Evolutionary conservation across 2,329 filamentous ascomycete species (phyloP), one percentile per base, ranked within the genome.

Genomic region (Xylaria sp.): DNA sequence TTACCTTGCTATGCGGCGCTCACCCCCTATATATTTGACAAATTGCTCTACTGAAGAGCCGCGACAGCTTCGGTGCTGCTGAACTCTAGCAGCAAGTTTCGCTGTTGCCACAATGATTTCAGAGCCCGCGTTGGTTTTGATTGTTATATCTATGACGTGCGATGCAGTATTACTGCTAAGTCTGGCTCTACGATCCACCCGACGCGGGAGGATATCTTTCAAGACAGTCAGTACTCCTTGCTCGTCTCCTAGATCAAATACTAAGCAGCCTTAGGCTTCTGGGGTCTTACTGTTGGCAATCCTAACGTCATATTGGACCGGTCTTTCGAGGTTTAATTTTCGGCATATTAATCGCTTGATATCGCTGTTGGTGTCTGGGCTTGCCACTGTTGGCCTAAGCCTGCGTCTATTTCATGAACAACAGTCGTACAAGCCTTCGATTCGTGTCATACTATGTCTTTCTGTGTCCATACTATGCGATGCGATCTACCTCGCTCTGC

Each of bases 381-480:
- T 64, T 25, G 55, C 60, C 13, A n/a, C 39, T 10, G 15, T 55
- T 2, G 56, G 59, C 7, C 25, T 64, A 4, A 48, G 48, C 18
- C 7, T 31, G 10, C 9, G 54, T 20, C 51, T 67, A 10, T 60
- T 51, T 13, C 20, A 31, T 1, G 46, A 58, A 59, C 13, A 28
- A 23, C 31, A 15, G 10, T 56, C 44, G 10, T 23, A 18, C 8
- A 48, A 25, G 28, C 3, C 54, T 46, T 78, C 75, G 1, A 61
- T 71, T 31, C 63, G 74, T 3, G 69, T 67, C 15, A 59, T 68
- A 3, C 18, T 77, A 1, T 78, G 78, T 62, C 69, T 79, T 12
- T 31, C 73, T 18, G 67, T 63, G 13, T 74, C 66, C 23, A 41
- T 75, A 2, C 20, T 74, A 23, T 69, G 65, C 23, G 74, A 76